Base-by-base conservation (phyloP, 1,284 basidiomycete species). In the Apiotrichum sp. region DNA sequence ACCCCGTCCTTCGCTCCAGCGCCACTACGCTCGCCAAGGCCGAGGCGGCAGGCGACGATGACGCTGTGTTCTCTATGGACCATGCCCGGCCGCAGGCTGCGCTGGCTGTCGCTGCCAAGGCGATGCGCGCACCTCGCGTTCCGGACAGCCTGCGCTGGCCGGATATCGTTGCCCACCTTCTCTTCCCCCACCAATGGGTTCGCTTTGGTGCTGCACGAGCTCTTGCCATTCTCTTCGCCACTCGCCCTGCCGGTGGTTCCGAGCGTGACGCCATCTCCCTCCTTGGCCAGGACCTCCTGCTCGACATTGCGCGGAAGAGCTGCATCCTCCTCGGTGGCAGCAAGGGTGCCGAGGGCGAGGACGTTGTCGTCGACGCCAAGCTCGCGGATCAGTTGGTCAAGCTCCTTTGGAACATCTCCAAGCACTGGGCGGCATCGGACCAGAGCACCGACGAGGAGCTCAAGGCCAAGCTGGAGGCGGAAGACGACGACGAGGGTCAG, bases 161-260 rank as follows among this genome's bases (percentile, higher is more conserved):
- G 22, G 71, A 79, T 0, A 79, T 96, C 43, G 78, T 84, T 16
- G 68, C 79, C 0, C 84, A 89, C 66, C 81, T 98, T 3, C 80
- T 89, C 8, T 97, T 87, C 77, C 93, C 93, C 10, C 95, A 99
- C 75, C 84, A 89, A 4, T 98, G 93, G 95, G 91, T 96, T 1
- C 86, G 93, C 36, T 84, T 84, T 11, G 87, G 87, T 0, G 81
- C 93, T 0, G 86, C 86, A 62, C 83, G 90, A 46, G 79, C 93
- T 6, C 73, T 97, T 1, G 89, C 90, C 5, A 70, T 81, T 6
- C 75, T 93, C 6, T 91, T 89, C 69, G 79, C 82, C 1, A 43
- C 44, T 11, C 47, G 47, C 22, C 47, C 47, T 3, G 35, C 36
- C 11, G 45, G 14, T n/a, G 42, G 46, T 22, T 46, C 43, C 3